phyloP scores from a whole-genome alignment of 2,329 filamentous ascomycete genomes.

The Cadophora gregata region DNA sequence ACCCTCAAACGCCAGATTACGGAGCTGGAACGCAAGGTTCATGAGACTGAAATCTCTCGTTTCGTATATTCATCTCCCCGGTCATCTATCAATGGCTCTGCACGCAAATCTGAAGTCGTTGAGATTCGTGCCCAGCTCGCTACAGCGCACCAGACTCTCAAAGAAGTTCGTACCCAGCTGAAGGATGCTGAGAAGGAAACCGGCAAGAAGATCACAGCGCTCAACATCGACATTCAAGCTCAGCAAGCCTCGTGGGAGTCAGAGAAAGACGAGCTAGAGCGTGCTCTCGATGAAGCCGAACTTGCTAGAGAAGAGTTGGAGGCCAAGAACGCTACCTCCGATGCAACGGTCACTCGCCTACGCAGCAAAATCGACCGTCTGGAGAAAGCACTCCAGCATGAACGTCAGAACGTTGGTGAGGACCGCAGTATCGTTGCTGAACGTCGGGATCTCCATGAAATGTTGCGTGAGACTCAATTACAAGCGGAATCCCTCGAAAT shows the following conservation, averaged over 20 bases:
- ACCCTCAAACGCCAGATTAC: conserved; percentile 68
- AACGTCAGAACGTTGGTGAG: conserved; percentile 59
- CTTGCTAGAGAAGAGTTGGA: conserved; percentile 51
- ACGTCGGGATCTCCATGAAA: conserved; percentile 63
- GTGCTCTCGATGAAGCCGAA: conserved; percentile 53
- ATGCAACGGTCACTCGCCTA: conserved; percentile 53
- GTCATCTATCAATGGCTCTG: conserved; percentile 57
- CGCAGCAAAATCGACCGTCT: conserved; percentile 54
- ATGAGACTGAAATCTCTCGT: conserved; percentile 65
- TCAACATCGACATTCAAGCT: conserved; percentile 58
- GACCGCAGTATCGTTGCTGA: conserved; percentile 64
- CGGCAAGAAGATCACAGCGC: conserved; percentile 48
- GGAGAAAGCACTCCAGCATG: conserved; percentile 56
- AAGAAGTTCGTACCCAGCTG: conserved; percentile 58
- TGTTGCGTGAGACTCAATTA: conserved; percentile 66
- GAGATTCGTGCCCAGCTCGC: conserved; percentile 66
- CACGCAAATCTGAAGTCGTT: conserved; percentile 60
- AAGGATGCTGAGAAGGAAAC: conserved; percentile 53
- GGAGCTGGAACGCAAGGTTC: conserved; percentile 70
- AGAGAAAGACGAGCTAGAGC: conserved; percentile 44
- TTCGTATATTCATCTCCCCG: conserved; percentile 53
- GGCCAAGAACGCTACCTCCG: conserved; percentile 48
- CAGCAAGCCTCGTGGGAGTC: conserved; percentile 48
- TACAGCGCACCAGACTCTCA: conserved; percentile 62
- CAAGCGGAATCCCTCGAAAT: conserved; percentile 74